Percentiles rank a stretch among this genome's conserved stretches.
Evolutionary conservation across 2,329 filamentous ascomycete genomes (phyloP).

Genomic region (Trichophaea hybrida): DNA sequence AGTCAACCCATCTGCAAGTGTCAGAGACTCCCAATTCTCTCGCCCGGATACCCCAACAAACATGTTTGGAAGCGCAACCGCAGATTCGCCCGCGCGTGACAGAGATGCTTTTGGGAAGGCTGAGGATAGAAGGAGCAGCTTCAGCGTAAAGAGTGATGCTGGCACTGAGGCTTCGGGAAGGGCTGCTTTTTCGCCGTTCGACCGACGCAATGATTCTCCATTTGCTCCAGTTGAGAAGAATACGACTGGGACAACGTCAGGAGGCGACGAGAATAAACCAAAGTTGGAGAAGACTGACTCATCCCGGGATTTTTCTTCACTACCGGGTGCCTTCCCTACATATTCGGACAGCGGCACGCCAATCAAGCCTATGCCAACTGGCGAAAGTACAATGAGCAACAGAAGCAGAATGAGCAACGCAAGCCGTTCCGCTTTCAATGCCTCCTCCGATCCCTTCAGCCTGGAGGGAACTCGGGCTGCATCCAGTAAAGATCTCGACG

Average conservation of each 20-base stretch:
- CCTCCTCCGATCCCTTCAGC: slow-evolving; percentile 32
- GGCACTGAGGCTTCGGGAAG: slow-evolving; percentile 43
- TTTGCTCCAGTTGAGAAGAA: slow-evolving; percentile 21
- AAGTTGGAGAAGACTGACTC: slow-evolving; percentile 30
- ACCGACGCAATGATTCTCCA: slow-evolving; percentile 26
- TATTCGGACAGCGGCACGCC: slow-evolving; percentile 28
- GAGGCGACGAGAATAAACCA: slow-evolving; percentile 19
- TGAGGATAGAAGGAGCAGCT: slow-evolving; percentile 21
- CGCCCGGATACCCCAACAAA: slow-evolving; percentile 32
- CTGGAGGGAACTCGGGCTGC: slow-evolving; percentile 28
- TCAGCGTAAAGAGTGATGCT: slow-evolving; percentile 29
- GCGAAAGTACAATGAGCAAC: slow-evolving; percentile 37
- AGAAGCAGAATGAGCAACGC: slow-evolving; percentile 33
- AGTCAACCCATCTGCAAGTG: slow-evolving; percentile 56
- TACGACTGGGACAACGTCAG: slow-evolving; percentile 25
- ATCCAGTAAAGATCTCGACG: slow-evolving; percentile 62
- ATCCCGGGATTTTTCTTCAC: slow-evolving; percentile 29
- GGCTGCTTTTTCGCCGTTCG: slow-evolving; percentile 27
- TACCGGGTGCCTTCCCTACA: slow-evolving; percentile 38
- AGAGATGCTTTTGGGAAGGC: slow-evolving; percentile 25
- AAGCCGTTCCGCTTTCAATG: slow-evolving; percentile 39
- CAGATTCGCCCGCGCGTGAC: slow-evolving; percentile 22
- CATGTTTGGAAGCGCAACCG: slow-evolving; percentile 28
- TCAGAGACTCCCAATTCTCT: slow-evolving; percentile 39
- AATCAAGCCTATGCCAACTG: slow-evolving; percentile 37